Conservation (phyloP, 148 eudicot genomes). For the Hydrangea macrophylla region DNA sequence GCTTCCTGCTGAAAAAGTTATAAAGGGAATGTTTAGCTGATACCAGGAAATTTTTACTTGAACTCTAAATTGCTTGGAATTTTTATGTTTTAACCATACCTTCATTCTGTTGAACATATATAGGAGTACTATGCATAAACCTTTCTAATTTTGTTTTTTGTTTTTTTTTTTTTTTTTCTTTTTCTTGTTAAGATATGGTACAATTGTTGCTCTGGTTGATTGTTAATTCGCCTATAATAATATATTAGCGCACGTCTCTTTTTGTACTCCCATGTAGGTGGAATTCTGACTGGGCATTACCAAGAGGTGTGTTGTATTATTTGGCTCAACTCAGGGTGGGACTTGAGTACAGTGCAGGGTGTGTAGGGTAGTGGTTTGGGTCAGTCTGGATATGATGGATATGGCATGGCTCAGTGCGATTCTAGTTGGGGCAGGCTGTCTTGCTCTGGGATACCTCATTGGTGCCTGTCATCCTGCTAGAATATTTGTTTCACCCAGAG, state of each 20-base stretch:
- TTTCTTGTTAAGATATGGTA: neutral
- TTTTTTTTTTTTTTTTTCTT: no score
- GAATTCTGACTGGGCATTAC: neutral
- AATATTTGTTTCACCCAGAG: constrained; percentile 22
- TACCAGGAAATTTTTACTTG: no score
- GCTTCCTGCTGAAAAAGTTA: no score
- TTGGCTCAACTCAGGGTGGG: neutral
- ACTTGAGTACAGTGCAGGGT: constrained; percentile 20
- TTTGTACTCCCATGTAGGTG: neutral
- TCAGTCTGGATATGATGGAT: constrained; percentile 46
- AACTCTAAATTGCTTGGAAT: no score
- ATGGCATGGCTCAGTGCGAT: constrained; percentile 81
- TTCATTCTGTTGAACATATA: neutral
- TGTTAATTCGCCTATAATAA: neutral
- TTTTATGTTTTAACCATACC: no score
- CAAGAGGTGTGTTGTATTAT: neutral
- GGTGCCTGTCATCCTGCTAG: constrained; percentile 48
- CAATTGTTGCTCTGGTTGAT: neutral
- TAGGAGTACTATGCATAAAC: neutral
- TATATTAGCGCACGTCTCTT: neutral
- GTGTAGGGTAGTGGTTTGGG: constrained; percentile 25
- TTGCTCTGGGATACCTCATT: constrained; percentile 74
- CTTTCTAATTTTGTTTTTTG: neutral
- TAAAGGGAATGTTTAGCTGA: no score
- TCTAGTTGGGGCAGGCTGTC: constrained; percentile 83